Base-by-base conservation (phyloP, 805 yeast species). In the Kockiozyma suomiensis region DNA sequence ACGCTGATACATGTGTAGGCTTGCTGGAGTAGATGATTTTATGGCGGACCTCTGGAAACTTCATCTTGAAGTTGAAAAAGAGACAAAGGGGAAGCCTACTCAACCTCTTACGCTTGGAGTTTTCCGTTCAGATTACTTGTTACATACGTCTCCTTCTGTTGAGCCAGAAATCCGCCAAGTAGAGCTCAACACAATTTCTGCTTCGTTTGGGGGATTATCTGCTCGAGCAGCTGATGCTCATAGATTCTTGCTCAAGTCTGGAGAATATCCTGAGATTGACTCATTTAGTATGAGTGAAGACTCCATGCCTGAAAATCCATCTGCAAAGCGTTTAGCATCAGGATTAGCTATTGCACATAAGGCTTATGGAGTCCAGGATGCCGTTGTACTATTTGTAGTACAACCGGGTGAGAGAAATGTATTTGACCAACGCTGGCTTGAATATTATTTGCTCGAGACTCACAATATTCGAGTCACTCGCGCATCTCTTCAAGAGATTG, bases 101-200 rank as follows among this genome's bases (percentile, higher is more conserved):
- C 97, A 88, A 70, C 82, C 85, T 1, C 77, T 89, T 38, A 82
- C 91, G 0, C 78, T 92, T 47, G 98, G 97, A 0, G 74, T 94
- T 8, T 92, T 91, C 73, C 82, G 99, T 72, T 87, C 96, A 0
- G 99, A 94, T 70, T 94, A 93, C 70, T 84, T 94, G 85, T 76
- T 85, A 37, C 85, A 86, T 65, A 70, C 72, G 28, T 71, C 81
- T n/a, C 5, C 54, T 1, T 78, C 80, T 42, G 72, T 74, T 23
- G 56, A 47, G 7, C 60, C 56, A 19, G 74, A 74, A 13, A 87
- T 93, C 69, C 92, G 93, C 71, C 99, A 94, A 74, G 94, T 94
- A 53, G 99, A 94, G 73, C 93, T 93, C 77, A 94, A 94, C 74
- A 92, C 99, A 0, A 90, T 94, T 2, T 88, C 97, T 69, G 97